Conservation (phyloP, 192 early-diverging fungal species). For the Geosiphon pyriformis region DNA sequence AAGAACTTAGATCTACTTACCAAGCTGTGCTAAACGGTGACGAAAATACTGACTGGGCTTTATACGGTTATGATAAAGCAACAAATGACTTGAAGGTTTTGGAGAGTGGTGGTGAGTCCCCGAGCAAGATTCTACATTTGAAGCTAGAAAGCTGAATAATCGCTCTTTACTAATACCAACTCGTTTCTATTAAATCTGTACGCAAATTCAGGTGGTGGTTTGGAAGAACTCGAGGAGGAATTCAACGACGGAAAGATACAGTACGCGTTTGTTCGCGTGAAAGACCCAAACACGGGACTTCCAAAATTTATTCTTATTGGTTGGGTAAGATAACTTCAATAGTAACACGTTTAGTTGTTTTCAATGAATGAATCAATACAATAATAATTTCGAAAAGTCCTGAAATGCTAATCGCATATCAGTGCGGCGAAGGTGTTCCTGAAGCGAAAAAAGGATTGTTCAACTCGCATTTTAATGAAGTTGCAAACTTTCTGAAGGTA, state of each 20-base stretch:
- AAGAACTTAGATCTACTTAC: slow-evolving; percentile 59
- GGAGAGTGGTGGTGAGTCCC: slow-evolving; percentile 48
- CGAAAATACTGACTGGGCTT: slow-evolving; percentile 61
- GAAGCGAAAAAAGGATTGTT: slow-evolving; percentile 87
- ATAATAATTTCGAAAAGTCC: not conserved
- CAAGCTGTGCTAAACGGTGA: slow-evolving; percentile 54
- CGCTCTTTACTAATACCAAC: too few species aligned
- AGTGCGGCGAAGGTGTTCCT: slow-evolving; percentile 93
- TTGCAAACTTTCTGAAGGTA: slow-evolving; percentile 74
- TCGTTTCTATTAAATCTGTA: too few species aligned
- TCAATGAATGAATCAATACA: not conserved
- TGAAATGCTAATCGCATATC: not conserved
- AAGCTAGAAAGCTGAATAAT: too few species aligned
- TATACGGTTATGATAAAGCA: slow-evolving; percentile 73
- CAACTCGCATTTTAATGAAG: slow-evolving; percentile 75
- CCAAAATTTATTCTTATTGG: slow-evolving; percentile 89
- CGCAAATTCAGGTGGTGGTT: slow-evolving; percentile 58
- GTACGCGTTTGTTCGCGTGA: slow-evolving; percentile 79
- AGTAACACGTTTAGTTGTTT: slow-evolving; percentile 1
- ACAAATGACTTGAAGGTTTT: slow-evolving; percentile 62
- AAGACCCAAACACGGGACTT: slow-evolving; percentile 79
- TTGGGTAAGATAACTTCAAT: slow-evolving; percentile 58
- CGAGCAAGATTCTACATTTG: too few species aligned
- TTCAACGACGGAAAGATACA: slow-evolving; percentile 87
- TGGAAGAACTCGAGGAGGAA: slow-evolving; percentile 88